A percentile compares a stretch with the other conserved stretches of the same genome.
Conservation (phyloP, 805 yeast species). For the Danielia reshetovae region DNA sequence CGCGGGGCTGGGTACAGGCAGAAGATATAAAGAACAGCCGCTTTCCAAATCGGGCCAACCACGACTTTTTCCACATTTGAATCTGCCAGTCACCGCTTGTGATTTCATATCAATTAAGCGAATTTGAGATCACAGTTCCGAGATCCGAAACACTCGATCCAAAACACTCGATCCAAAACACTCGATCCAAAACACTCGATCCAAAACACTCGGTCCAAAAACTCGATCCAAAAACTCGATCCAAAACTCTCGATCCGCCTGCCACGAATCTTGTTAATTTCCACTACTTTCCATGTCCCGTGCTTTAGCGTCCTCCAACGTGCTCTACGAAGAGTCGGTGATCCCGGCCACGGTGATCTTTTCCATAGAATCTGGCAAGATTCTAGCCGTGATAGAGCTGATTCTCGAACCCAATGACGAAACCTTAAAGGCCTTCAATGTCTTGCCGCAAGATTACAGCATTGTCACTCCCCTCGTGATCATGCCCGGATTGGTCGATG, state of each 20-base stretch:
- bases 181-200: no score
- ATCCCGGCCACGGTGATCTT: conserved; percentile 64
- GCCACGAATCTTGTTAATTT: not conserved
- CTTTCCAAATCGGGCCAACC: not conserved
- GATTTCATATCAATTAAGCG: no score
- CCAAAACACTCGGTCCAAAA: no score
- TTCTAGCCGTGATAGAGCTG: conserved; percentile 43
- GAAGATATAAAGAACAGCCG: not conserved
- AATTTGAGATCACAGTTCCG: no score
- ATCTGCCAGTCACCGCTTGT: no score
- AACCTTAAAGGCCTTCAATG: conserved; percentile 39
- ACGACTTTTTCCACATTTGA: no score
- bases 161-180: no score
- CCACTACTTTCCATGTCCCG: conserved; percentile 40
- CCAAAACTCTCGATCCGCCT: no score
- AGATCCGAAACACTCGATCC: no score
- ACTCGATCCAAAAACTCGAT: no score
- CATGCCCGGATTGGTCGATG: conserved; percentile 88
- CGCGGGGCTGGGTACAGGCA: not conserved
- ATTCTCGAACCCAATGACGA: conserved; percentile 39
- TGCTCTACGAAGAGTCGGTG: conserved; percentile 45
- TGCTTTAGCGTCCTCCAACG: conserved; percentile 60
- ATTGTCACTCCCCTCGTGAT: conserved; percentile 61
- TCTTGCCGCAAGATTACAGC: conserved; percentile 38
- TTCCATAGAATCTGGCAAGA: conserved; percentile 48